phyloP scores from a whole-genome alignment of 2,329 filamentous ascomycete genomes.

The Paramyrothecium sp. region DNA sequence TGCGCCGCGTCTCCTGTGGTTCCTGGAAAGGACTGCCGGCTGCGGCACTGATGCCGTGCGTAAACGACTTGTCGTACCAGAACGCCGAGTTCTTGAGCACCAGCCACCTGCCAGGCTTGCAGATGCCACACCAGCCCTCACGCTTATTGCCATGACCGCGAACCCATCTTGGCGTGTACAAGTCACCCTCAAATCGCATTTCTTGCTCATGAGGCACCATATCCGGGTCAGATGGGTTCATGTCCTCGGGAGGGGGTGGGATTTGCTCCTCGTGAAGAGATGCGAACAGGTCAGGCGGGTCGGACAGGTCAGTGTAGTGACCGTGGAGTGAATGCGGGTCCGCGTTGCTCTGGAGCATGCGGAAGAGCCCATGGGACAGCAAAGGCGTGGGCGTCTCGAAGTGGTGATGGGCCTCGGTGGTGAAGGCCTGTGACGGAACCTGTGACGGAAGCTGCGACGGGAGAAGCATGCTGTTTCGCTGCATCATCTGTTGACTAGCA shows the following conservation, averaged over 20 bases:
- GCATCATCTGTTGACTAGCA: slow-evolving; percentile 48
- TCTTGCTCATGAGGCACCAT: slow-evolving; percentile 77
- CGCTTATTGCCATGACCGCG: slow-evolving; percentile 84
- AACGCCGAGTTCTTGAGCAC: slow-evolving; percentile 88
- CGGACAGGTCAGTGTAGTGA: slow-evolving; percentile 71
- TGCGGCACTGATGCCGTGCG: slow-evolving; percentile 80
- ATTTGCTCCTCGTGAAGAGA: slow-evolving; percentile 72
- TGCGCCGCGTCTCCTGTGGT: slow-evolving; percentile 71
- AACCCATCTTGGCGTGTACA: slow-evolving; percentile 83
- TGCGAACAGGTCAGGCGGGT: slow-evolving; percentile 74
- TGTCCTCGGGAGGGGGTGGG: slow-evolving; percentile 74
- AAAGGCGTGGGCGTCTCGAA: slow-evolving; percentile 61
- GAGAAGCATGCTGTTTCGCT: slow-evolving; percentile 59
- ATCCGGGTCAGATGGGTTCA: slow-evolving; percentile 76
- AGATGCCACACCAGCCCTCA: slow-evolving; percentile 87
- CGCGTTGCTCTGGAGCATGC: slow-evolving; percentile 72
- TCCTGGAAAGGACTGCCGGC: slow-evolving; percentile 78
- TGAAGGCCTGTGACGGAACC: slow-evolving; percentile 46
- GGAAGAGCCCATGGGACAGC: slow-evolving; percentile 71
- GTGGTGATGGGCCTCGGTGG: slow-evolving; percentile 33
- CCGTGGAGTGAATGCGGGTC: slow-evolving; percentile 65
- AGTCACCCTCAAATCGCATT: slow-evolving; percentile 73
- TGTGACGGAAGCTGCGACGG: slow-evolving; percentile 47
- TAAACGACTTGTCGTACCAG: slow-evolving; percentile 92
- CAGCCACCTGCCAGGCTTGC: slow-evolving; percentile 82